Conservation (phyloP, 345 rosid genomes). For the Carallia brachiata region DNA sequence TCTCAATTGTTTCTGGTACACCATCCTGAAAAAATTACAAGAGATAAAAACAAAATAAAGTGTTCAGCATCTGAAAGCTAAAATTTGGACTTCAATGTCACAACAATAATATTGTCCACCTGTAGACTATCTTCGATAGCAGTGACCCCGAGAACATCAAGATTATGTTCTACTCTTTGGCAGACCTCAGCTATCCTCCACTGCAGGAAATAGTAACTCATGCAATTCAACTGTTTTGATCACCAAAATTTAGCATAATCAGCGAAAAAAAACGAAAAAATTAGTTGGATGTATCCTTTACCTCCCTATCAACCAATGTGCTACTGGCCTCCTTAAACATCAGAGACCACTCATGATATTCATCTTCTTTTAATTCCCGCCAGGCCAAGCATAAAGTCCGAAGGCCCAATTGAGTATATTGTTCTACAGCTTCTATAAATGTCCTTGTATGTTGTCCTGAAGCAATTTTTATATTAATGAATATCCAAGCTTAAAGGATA, state of each 20-base stretch:
- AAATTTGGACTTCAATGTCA: constrained; percentile 14
- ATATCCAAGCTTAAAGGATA: neutral
- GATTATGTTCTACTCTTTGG: constrained; percentile 79
- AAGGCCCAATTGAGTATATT: constrained; percentile 86
- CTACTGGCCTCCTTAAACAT: constrained; percentile 94
- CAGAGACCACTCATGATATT: constrained; percentile 82
- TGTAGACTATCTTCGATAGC: constrained; percentile 96
- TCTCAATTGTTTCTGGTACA: constrained; percentile 91
- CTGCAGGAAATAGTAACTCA: constrained; percentile 43
- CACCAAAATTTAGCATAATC: constrained; percentile 8
- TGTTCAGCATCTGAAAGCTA: constrained; percentile 11
- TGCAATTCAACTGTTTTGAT: constrained; percentile 25
- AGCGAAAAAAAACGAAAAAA: constrained; percentile 6
- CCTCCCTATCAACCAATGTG: constrained; percentile 95
- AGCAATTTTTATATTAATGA: constrained; percentile 20
- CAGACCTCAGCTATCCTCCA: constrained; percentile 98
- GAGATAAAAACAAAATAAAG: constrained; percentile 8
- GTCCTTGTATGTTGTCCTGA: constrained; percentile 88
- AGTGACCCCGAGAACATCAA: constrained; percentile 88
- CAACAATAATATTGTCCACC: constrained; percentile 40
- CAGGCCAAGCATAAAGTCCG: constrained; percentile 96
- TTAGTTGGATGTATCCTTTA: constrained; percentile 32
- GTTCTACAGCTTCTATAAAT: constrained; percentile 82
- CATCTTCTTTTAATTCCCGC: constrained; percentile 80
- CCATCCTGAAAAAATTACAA: constrained; percentile 65